Evolutionary conservation across 495 filamentous ascomycete species (phyloP).

Genomic region (Penicillium alfredii): DNA sequence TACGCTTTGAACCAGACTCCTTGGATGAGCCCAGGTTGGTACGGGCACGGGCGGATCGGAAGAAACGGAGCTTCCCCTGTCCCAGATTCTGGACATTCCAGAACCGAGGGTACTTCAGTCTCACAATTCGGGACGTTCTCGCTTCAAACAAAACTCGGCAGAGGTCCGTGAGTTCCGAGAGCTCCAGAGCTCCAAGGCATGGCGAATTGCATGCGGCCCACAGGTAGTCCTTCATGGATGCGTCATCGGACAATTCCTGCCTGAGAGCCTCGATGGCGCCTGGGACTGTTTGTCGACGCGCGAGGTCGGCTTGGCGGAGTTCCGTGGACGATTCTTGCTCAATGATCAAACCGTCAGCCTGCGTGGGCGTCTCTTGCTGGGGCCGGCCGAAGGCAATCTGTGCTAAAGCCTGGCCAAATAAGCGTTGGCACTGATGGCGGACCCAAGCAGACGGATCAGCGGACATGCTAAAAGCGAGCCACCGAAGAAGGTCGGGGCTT

Average conservation of each 20-base stretch:
- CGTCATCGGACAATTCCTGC: slow-evolving; percentile 57
- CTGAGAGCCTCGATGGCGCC: slow-evolving; percentile 73
- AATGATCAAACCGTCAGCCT: slow-evolving; percentile 65
- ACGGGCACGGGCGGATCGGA: slow-evolving; percentile 26
- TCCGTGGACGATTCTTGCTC: slow-evolving; percentile 68
- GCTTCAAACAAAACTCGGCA: slow-evolving; percentile 68
- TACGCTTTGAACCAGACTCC: slow-evolving; percentile 34
- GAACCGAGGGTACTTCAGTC: slow-evolving; percentile 62
- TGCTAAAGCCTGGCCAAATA: slow-evolving; percentile 68
- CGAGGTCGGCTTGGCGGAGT: slow-evolving; percentile 60
- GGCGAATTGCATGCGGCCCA: slow-evolving; percentile 74
- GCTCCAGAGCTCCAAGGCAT: slow-evolving; percentile 59
- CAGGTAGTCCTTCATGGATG: slow-evolving; percentile 59
- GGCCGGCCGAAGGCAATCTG: slow-evolving; percentile 70
- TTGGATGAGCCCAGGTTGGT: slow-evolving; percentile 29
- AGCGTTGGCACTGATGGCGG: slow-evolving; percentile 58
- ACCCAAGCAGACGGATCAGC: slow-evolving; percentile 78
- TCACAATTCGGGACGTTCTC: slow-evolving; percentile 54
- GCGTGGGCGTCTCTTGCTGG: slow-evolving; percentile 19
- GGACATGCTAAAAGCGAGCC: slow-evolving; percentile 65
- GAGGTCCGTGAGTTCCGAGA: slow-evolving; percentile 70
- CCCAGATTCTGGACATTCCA: slow-evolving; percentile 62
- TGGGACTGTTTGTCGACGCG: slow-evolving; percentile 66
- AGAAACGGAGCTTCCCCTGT: slow-evolving; percentile 39
- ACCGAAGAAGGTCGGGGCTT: slow-evolving; percentile 54